Conservation (phyloP, 192 early-diverging fungal species). For the Coemansia furcata region DNA sequence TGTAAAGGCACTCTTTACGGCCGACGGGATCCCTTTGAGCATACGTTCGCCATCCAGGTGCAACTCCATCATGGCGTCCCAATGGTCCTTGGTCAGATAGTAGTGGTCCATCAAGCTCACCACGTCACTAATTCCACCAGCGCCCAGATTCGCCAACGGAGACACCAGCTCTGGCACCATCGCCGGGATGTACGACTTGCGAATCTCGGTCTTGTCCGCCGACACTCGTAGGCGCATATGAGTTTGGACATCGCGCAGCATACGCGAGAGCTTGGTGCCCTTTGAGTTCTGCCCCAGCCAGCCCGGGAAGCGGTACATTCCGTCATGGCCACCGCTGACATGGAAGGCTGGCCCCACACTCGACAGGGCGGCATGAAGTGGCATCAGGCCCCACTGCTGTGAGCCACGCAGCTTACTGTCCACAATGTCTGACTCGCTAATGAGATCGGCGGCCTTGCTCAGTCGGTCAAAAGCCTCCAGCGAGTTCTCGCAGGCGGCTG, state of each 20-base stretch:
- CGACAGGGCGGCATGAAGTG: constrained; percentile 79
- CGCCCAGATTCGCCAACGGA: constrained; percentile 32
- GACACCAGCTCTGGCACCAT: constrained; percentile 38
- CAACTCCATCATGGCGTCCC: constrained; percentile 83
- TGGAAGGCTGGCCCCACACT: constrained; percentile 83
- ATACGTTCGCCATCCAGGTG: constrained; percentile 59
- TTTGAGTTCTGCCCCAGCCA: constrained; percentile 93
- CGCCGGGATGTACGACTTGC: constrained; percentile 81
- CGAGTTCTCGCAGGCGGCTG: constrained; percentile 44
- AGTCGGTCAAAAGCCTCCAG: constrained; percentile 60
- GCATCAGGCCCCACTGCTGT: constrained; percentile 92
- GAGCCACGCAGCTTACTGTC: constrained; percentile 73
- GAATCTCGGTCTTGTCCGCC: constrained; percentile 82
- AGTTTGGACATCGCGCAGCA: constrained; percentile 81
- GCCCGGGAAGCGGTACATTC: constrained; percentile 54
- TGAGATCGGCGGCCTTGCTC: constrained; percentile 81
- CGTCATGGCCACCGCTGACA: constrained; percentile 62
- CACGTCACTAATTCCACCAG: constrained; percentile 66
- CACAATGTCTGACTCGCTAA: constrained; percentile 79
- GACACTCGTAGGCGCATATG: constrained; percentile 81
- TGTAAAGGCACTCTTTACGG: constrained; percentile 79
- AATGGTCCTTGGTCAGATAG: constrained; percentile 83
- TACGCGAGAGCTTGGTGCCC: constrained; percentile 63
- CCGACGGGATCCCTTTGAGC: constrained; percentile 58
- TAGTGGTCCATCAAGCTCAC: constrained; percentile 91